Base-by-base conservation (phyloP, 2,329 filamentous ascomycete species). In the Neofusicoccum parvum region DNA sequence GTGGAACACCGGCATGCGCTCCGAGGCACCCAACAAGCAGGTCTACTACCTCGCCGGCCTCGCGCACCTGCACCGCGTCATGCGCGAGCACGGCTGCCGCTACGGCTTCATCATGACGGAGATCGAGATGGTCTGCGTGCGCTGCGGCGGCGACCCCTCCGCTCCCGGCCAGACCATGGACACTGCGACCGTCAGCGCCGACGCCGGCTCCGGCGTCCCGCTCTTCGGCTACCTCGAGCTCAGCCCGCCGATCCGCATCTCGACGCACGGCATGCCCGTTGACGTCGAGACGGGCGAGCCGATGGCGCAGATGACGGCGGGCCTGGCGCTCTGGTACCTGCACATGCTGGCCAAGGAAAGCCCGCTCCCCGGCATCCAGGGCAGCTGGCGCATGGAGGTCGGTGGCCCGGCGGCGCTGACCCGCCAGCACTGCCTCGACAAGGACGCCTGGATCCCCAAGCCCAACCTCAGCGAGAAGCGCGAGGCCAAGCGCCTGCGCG, bases 81-180 rank as follows among this genome's bases (percentile, higher is more conserved):
- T 97, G 92, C 92, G 94, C 77, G 92, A 96, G 80, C 92, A 97
- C 80, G 89, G 89, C 70, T 96, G 92, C 75, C 89, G 94, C 66
- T 98, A 97, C 78, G 94, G 94, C 64, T 98, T 97, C 83, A 94
- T 98, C 78, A 88, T 97, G 74, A 97, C 92, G 1, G 94, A 97
- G 80, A 97, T 97, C 72, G 94, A 98, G 80, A 88, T 97, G 9
- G 89, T 97, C 45, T 88, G 95, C 71, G 92, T 97, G 0, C 92
- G 94, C 72, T 92, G 91, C 70, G 93, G 94, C 62, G 81, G 81
- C 4, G 54, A 50, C 46, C 54, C 53, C 37, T 54, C 51, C 4
- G 54, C 56, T n/a, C 45, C 54, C n/a, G 54, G 41, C 46, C 36
- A 48, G 45, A 58, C 45, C 51, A 46, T 48, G 23, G 54, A 50